phyloP scores from a whole-genome alignment of 2,329 filamentous ascomycete species.

The Macroventuria anomochaeta region DNA sequence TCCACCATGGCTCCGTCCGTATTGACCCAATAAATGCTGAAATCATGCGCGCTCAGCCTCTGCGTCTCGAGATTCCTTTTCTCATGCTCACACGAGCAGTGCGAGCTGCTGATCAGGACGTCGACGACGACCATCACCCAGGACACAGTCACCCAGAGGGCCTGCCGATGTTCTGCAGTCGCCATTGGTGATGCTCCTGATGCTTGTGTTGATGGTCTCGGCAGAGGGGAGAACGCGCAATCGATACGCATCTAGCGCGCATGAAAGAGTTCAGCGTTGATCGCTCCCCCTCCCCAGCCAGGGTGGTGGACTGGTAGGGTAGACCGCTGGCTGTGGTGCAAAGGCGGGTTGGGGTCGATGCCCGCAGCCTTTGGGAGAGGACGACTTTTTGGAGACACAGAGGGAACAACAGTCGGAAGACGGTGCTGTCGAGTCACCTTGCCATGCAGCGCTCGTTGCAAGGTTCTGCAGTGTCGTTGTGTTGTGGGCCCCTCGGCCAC shows the following conservation, averaged over 20 bases:
- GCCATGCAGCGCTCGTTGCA: constrained; percentile 6
- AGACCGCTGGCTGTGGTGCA: constrained; percentile 15
- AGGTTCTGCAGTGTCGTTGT: neutral
- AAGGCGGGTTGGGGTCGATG: constrained; percentile 11
- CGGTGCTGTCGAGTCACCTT: constrained; percentile 12
- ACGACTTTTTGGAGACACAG: constrained; percentile 6
- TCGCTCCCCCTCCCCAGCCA: constrained; percentile 12
- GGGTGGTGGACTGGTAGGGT: neutral
- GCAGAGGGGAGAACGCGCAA: constrained; percentile 25
- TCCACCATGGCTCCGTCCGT: constrained; percentile 12
- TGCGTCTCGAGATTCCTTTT: neutral
- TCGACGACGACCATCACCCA: neutral
- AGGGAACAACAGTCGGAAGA: neutral
- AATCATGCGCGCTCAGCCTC: constrained; percentile 13
- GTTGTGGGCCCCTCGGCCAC: neutral
- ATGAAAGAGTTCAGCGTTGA: neutral
- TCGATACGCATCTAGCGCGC: constrained; percentile 27
- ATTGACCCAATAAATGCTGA: constrained; percentile 16
- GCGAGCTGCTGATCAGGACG: neutral
- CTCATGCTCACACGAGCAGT: constrained; percentile 5
- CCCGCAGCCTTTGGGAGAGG: constrained; percentile 10
- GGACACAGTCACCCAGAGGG: neutral
- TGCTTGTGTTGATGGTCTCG: constrained; percentile 12
- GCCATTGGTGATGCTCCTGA: neutral
- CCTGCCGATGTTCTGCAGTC: neutral